Conservation (phyloP, 176 grass and related monocot genomes). For the Rhynchospora pubera region DNA sequence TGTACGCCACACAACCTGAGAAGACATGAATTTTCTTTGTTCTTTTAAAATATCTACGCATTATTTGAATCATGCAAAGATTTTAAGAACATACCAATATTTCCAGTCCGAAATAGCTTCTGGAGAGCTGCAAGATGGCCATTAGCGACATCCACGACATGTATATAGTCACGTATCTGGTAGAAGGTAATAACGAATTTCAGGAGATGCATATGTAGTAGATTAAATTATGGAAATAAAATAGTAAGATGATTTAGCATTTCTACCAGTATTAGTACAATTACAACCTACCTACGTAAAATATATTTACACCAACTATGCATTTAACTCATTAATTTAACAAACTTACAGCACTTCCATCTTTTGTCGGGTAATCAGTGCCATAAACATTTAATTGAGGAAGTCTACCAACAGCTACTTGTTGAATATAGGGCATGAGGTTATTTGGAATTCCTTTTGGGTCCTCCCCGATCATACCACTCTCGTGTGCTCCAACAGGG, state of each 20-base stretch:
- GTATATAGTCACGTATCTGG: conserved; percentile 55
- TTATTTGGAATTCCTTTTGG: conserved; percentile 83
- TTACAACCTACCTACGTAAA: too few relatives aligned
- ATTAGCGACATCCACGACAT: conserved; percentile 80
- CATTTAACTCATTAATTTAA: too few relatives aligned
- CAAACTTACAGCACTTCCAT: conserved; percentile 53
- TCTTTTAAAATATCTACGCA: neutral
- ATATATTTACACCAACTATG: too few relatives aligned
- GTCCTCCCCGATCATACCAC: conserved; percentile 79
- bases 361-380: conserved; percentile 66
- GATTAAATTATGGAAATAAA: too few relatives aligned
- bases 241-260: too few relatives aligned
- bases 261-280: too few relatives aligned
- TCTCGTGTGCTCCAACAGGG: conserved; percentile 73
- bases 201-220: too few relatives aligned
- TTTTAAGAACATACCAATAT: conserved; percentile 34
- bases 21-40: neutral
- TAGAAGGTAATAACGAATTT: too few relatives aligned
- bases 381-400: conserved; percentile 78
- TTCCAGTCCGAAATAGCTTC: conserved; percentile 51
- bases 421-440: conserved; percentile 83
- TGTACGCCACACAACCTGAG: conserved; percentile 23
- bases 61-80: neutral
- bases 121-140: conserved; percentile 68
- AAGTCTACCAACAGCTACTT: conserved; percentile 66